Evolutionary conservation across 1,284 basidiomycete genomes (phyloP), one percentile per base, ranked within the genome.

Genomic region (Heterobasidion annosum): DNA sequence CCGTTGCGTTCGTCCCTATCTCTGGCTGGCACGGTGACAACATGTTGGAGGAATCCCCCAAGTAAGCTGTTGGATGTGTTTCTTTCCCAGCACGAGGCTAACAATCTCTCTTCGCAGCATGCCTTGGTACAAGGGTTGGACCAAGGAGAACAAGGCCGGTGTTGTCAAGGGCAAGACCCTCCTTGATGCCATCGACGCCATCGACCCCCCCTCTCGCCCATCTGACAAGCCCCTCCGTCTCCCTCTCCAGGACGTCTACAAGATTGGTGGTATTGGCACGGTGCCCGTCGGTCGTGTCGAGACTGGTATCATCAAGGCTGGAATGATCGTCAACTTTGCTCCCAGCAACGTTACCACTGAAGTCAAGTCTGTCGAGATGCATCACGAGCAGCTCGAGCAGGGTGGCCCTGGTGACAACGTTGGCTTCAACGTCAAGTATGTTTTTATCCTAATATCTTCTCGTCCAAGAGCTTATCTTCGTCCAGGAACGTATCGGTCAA

Each of bases 351-450:
- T 99, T 67, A 98, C 95, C 75, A 99, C 97, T 78, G 97, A 99
- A 91, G 96, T 99, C 81, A 98, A 98, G 88, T 98, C 93, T 64
- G 96, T 99, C 74, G 96, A 99, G 82, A 99, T 99, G 97, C 97
- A 99, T 78, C 96, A 98, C 90, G 96, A 99, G 77, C 93, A 96
- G 76, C 93, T 99, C 73, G 82, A 82, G 71, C 83, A 93, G 77
- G 97, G 97, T 81, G 68, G 82, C 60, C 96, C 96, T 60, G 97
- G 97, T 84, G 96, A 99, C 86, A 99, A 99, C 77, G 95, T 98
- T 70, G 95, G 93, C 61, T 96, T 96, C 86, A 93, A 93, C 80
- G 91, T 96, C 82, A 93, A 93, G 87, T 88, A 63, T 51, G 85
- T 71, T 13, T 50, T 59, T 33, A 18, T 19, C 3, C 25, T 10